These are phyloP conservation scores for Fusarium coffeatum DNA, from an alignment of 2,329 filamentous ascomycete genomes.

Conservation along the genomic window DNA sequence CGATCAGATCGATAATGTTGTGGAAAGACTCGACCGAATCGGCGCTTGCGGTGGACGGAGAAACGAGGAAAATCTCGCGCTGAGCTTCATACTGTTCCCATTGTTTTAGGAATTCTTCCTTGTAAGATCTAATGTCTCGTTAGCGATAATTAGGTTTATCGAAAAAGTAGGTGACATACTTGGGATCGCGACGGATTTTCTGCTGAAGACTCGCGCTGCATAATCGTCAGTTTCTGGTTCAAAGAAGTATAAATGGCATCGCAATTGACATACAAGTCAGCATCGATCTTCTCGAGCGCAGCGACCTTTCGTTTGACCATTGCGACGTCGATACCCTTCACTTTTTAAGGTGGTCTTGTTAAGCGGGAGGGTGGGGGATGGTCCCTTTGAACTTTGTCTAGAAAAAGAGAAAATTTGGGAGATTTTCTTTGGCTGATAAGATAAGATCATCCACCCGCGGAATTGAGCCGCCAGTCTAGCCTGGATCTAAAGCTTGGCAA, in stretches of 20 bases:
- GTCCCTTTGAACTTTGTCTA: slow-evolving; percentile 15
- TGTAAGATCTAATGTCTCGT: slow-evolving; percentile 74
- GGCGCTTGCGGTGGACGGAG: slow-evolving; percentile 80
- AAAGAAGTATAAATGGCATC: background rate
- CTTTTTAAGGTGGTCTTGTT: slow-evolving; percentile 17
- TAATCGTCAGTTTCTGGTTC: slow-evolving; percentile 42
- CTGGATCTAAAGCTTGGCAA: background rate
- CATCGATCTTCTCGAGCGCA: slow-evolving; percentile 94
- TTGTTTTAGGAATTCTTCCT: slow-evolving; percentile 87
- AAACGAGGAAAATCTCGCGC: slow-evolving; percentile 88
- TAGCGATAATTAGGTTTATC: slow-evolving; percentile 16
- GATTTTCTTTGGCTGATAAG: slow-evolving; percentile 36
- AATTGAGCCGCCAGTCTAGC: slow-evolving; percentile 30
- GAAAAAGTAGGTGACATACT: slow-evolving; percentile 59
- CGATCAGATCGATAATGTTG: slow-evolving; percentile 92
- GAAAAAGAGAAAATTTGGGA: slow-evolving; percentile 41
- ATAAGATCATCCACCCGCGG: slow-evolving; percentile 28
- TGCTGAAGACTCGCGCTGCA: slow-evolving; percentile 85
- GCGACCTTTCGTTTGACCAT: slow-evolving; percentile 92
- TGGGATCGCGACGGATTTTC: slow-evolving; percentile 88
- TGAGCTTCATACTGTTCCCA: slow-evolving; percentile 93
- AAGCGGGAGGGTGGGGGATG: slow-evolving; percentile 24
- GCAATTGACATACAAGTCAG: slow-evolving; percentile 72
- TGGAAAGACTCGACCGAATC: slow-evolving; percentile 85
- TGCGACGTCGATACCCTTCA: slow-evolving; percentile 12